Conservation (phyloP, 2,329 filamentous ascomycete species). For the Podosphaera aphanis region DNA sequence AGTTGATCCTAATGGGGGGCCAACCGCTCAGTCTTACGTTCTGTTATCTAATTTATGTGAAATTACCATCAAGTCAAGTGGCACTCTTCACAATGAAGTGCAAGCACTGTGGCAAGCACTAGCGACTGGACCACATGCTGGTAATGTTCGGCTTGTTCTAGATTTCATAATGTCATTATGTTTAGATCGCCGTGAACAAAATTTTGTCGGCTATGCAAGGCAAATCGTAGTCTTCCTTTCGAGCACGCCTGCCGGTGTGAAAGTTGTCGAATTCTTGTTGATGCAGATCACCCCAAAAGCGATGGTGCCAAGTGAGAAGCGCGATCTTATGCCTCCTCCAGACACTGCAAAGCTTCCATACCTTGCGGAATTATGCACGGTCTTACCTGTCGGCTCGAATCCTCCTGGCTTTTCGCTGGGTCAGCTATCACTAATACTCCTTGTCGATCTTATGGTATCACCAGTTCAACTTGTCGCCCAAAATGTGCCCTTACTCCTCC, state of each 20-base stretch:
- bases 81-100: constrained; percentile 79
- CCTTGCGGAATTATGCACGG: constrained; percentile 59
- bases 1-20: constrained; percentile 73
- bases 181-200: constrained; percentile 81
- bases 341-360: constrained; percentile 64
- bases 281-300: constrained; percentile 80
- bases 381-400: constrained; percentile 71
- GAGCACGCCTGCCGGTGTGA: constrained; percentile 60
- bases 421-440: constrained; percentile 73
- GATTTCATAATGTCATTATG: constrained; percentile 94
- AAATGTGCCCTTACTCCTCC: constrained; percentile 63
- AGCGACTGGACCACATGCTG: constrained; percentile 73
- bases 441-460: constrained; percentile 90
- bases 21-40: constrained; percentile 81
- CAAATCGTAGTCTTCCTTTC: constrained; percentile 94
- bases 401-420: constrained; percentile 79
- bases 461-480: constrained; percentile 61
- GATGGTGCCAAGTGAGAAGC: constrained; percentile 86
- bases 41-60: constrained; percentile 85
- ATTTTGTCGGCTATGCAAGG: constrained; percentile 94
- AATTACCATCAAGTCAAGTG: constrained; percentile 82
- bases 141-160: constrained; percentile 81
- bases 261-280: constrained; percentile 82
- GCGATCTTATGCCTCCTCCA: constrained; percentile 38
- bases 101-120: constrained; percentile 94